Percentiles rank a stretch among this genome's conserved stretches.
Conservation (phyloP, 192 early-diverging fungal species). For the Coemansia nantahalensis region DNA sequence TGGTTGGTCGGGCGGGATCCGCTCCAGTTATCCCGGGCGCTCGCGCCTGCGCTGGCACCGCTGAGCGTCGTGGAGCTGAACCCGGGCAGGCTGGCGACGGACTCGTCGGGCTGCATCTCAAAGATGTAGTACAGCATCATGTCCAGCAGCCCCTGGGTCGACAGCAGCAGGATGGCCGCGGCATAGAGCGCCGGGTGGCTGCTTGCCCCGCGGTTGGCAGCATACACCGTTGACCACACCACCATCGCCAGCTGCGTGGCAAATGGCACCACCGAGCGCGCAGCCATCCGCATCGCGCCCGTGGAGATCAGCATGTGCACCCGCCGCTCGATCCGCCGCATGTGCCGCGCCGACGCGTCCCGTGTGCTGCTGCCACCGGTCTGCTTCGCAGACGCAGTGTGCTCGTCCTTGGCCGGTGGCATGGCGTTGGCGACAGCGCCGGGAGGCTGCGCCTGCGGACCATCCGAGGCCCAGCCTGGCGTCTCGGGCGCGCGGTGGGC, state of each 20-base stretch:
- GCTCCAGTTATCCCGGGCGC: neutral
- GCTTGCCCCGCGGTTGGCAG: neutral
- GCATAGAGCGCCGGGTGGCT: conserved; percentile 8
- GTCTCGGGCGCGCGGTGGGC: too few relatives aligned
- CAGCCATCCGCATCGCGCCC: conserved; percentile 33
- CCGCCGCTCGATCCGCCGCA: conserved; percentile 39
- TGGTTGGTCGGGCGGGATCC: too few relatives aligned
- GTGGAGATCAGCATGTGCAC: conserved; percentile 38
- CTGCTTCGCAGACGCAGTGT: too few relatives aligned
- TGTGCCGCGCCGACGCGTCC: conserved; percentile 13
- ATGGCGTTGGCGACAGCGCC: too few relatives aligned
- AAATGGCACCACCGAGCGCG: conserved; percentile 39
- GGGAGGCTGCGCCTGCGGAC: too few relatives aligned
- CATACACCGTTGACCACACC: conserved; percentile 38
- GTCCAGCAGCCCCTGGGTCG: conserved; percentile 33
- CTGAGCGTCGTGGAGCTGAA: conserved; percentile 2
- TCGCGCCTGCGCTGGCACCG: neutral
- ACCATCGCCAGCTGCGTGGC: conserved; percentile 42
- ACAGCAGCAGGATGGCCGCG: conserved; percentile 28
- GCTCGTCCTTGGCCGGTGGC: too few relatives aligned
- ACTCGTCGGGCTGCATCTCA: conserved; percentile 35
- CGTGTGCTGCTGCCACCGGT: neutral
- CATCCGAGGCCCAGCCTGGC: too few relatives aligned
- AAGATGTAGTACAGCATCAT: conserved; percentile 48
- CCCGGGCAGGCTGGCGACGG: conserved; percentile 27